Evolutionary conservation across 768 basidiomycete genomes (phyloP).

Genomic region (Hygrophorus pudorinus): DNA sequence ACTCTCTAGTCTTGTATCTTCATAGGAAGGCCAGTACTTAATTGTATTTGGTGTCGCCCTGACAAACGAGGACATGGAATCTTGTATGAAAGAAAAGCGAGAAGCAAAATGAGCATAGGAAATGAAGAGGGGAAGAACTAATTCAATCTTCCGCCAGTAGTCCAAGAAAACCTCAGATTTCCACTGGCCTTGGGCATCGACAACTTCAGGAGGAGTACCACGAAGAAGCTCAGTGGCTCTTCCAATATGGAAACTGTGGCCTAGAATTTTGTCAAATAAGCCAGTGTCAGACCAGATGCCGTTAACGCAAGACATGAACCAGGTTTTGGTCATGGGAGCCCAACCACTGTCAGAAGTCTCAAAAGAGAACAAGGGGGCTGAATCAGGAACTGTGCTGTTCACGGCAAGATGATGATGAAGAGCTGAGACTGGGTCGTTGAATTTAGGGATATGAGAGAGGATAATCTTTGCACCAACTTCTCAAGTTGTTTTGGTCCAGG

Average conservation of each 20-base stretch:
- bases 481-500: no score
- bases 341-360: conserved; percentile 1
- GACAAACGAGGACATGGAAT: no score
- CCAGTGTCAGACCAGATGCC: conserved; percentile 9
- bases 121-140: conserved; percentile 13
- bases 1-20: no score
- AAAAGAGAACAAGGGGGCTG: conserved; percentile 11
- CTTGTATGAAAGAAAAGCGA: no score
- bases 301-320: conserved; percentile 9
- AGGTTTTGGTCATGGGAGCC: conserved; percentile 6
- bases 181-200: conserved; percentile 25
- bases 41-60: no score
- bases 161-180: conserved; percentile 19
- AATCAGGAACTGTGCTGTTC: conserved; percentile 8
- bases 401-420: conserved; percentile 15
- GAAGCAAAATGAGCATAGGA: no score
- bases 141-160: conserved; percentile 19
- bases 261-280: conserved; percentile 4
- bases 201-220: conserved; percentile 20
- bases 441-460: no score
- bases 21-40: no score
- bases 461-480: no score
- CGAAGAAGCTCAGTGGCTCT: conserved; percentile 18
- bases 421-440: no score
- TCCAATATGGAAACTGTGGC: conserved; percentile 21